Percentiles rank a stretch among this genome's conserved stretches.
Evolutionary conservation across 106 monocot genomes (phyloP).

Genomic region (Dioscorea alata): DNA sequence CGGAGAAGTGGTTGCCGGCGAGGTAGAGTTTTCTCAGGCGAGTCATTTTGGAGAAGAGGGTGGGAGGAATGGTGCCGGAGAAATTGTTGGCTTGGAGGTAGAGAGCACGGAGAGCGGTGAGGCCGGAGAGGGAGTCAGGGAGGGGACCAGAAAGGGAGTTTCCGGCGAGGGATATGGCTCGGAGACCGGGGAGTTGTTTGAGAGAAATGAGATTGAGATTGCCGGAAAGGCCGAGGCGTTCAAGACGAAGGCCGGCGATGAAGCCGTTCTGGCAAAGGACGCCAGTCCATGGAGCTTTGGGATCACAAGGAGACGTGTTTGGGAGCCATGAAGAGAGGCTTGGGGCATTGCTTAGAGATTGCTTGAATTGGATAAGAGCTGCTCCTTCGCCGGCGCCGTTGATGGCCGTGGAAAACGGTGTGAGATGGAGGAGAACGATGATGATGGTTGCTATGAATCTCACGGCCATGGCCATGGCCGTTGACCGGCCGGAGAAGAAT

Average conservation of each 20-base stretch:
- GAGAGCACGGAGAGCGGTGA: conserved; percentile 43
- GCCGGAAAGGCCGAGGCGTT: conserved; percentile 38
- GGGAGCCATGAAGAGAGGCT: conserved; percentile 14
- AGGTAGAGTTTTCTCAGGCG: conserved; percentile 72
- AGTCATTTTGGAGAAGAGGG: conserved; percentile 36
- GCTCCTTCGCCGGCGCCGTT: neutral
- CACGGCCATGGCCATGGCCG: neutral
- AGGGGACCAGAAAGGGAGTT: conserved; percentile 60
- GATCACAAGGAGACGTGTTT: conserved; percentile 14
- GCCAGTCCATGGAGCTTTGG: conserved; percentile 34
- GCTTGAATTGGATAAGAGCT: conserved; percentile 15
- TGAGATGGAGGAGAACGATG: neutral
- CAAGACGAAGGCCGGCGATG: conserved; percentile 46
- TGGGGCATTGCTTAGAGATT: neutral
- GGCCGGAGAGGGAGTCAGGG: conserved; percentile 38
- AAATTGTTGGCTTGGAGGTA: conserved; percentile 60
- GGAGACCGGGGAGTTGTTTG: conserved; percentile 25
- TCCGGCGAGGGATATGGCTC: conserved; percentile 29
- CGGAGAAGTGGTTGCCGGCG: conserved; percentile 40
- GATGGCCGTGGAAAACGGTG: neutral
- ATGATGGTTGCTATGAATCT: neutral
- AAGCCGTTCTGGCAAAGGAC: conserved; percentile 37
- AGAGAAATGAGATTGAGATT: conserved; percentile 30
- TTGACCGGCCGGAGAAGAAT: neutral
- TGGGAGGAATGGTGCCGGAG: conserved; percentile 39